Conservation (phyloP, 2,329 filamentous ascomycete genomes). For the Nannizziopsis barbatae region DNA sequence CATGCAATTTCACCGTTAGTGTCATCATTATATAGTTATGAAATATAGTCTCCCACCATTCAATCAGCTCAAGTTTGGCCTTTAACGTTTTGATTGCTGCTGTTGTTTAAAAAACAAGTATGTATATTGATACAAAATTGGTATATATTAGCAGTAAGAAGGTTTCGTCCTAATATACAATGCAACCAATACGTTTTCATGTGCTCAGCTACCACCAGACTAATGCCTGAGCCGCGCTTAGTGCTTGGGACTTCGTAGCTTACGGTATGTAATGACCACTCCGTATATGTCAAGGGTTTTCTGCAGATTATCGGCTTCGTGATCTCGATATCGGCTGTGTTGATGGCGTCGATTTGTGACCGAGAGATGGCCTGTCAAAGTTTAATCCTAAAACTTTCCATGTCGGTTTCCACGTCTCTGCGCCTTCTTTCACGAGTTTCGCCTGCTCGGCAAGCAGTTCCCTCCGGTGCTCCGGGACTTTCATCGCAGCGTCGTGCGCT, state of each 20-base stretch:
- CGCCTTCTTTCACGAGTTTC: conserved; percentile 49
- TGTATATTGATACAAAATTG: conserved; percentile 8
- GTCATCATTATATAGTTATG: no score
- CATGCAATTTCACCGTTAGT: no score
- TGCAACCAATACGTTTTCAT: not conserved
- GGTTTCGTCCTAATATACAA: not conserved
- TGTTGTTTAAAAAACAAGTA: not conserved
- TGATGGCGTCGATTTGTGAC: not conserved
- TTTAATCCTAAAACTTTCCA: conserved; percentile 36
- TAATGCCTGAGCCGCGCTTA: conserved; percentile 6
- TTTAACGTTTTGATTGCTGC: no score
- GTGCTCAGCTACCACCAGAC: not conserved
- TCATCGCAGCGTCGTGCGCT: conserved; percentile 29
- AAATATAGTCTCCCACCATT: no score
- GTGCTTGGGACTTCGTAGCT: no score
- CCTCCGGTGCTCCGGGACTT: conserved; percentile 34
- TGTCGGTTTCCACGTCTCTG: conserved; percentile 49
- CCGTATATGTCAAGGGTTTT: conserved; percentile 5
- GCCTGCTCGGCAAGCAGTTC: conserved; percentile 49
- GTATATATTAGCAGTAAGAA: not conserved
- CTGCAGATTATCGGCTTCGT: not conserved
- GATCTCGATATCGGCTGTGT: not conserved
- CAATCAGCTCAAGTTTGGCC: no score
- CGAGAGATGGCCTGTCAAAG: conserved; percentile 24
- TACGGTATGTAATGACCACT: no score